Evolutionary conservation across 2,329 filamentous ascomycete species (phyloP).

Genomic region (Epichloe aotearoae): DNA sequence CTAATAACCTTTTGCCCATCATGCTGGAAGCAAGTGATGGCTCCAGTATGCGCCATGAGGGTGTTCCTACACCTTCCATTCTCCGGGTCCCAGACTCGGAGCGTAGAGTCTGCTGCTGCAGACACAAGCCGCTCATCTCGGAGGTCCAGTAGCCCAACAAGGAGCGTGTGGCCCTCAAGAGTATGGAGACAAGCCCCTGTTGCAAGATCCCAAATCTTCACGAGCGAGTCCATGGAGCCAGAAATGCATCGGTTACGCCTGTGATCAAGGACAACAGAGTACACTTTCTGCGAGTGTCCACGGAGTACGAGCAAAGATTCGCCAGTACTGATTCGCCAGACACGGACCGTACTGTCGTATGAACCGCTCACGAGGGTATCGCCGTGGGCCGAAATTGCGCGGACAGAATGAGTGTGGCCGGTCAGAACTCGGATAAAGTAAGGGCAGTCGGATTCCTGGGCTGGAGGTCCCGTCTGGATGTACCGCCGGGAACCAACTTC

Average conservation of each 20-base stretch:
- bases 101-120: constrained; percentile 85
- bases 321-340: constrained; percentile 95
- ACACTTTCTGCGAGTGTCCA: constrained; percentile 87
- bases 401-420: constrained; percentile 86
- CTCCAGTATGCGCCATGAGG: constrained; percentile 85
- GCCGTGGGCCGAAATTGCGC: constrained; percentile 86
- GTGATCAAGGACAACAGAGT: constrained; percentile 89
- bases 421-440: constrained; percentile 83
- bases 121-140: constrained; percentile 84
- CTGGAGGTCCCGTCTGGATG: constrained; percentile 64
- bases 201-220: constrained; percentile 93
- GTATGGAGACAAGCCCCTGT: constrained; percentile 78
- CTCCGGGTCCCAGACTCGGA: constrained; percentile 95
- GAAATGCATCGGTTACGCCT: constrained; percentile 91
- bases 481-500: constrained; percentile 64
- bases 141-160: constrained; percentile 84
- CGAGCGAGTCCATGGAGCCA: constrained; percentile 94
- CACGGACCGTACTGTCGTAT: constrained; percentile 87
- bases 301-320: constrained; percentile 72
- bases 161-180: constrained; percentile 80
- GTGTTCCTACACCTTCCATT: constrained; percentile 82
- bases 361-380: constrained; percentile 96
- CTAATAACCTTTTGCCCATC: constrained; percentile 94
- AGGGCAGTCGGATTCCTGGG: constrained; percentile 68
- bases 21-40: constrained; percentile 97